phyloP scores from a whole-genome alignment of 306 rosid species.

The Delonix regia region DNA sequence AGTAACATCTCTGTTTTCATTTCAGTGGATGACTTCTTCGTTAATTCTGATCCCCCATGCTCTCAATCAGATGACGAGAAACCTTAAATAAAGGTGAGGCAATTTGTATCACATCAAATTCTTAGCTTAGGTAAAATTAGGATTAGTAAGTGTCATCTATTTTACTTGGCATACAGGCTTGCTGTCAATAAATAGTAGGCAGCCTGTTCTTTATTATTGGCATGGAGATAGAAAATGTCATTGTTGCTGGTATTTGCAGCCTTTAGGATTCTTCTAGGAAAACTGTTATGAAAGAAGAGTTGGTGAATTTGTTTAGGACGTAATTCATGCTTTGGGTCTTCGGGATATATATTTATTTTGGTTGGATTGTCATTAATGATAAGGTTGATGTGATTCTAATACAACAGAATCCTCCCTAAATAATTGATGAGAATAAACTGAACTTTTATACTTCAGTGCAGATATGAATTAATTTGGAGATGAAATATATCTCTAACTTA shows the following conservation, averaged over 20 bases:
- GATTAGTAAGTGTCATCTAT: constrained; percentile 47
- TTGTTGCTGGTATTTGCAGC: constrained; percentile 36
- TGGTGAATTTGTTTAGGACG: constrained; percentile 36
- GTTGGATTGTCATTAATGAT: constrained; percentile 32
- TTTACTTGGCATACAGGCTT: constrained; percentile 48
- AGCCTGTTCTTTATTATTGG: constrained; percentile 48
- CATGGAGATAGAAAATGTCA: constrained; percentile 39
- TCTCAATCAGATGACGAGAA: constrained; percentile 92
- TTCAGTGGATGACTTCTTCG: constrained; percentile 98
- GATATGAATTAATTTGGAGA: constrained; percentile 15
- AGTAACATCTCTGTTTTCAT: constrained; percentile 31
- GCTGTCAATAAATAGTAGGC: constrained; percentile 47
- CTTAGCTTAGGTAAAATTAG: constrained; percentile 48
- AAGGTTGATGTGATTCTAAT: constrained; percentile 21
- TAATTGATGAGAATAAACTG: neutral
- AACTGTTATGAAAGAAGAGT: constrained; percentile 32
- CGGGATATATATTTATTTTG: constrained; percentile 38
- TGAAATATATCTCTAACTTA: neutral
- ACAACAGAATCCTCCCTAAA: constrained; percentile 3
- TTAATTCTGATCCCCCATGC: constrained; percentile 77
- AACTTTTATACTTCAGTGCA: constrained; percentile 15
- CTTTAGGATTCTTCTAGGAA: constrained; percentile 42
- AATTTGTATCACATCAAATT: constrained; percentile 39
- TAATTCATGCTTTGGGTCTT: constrained; percentile 48
- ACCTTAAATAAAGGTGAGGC: constrained; percentile 55